Evolutionary conservation across 2,329 filamentous ascomycete species (phyloP).

Genomic region (Apiospora aurea): DNA sequence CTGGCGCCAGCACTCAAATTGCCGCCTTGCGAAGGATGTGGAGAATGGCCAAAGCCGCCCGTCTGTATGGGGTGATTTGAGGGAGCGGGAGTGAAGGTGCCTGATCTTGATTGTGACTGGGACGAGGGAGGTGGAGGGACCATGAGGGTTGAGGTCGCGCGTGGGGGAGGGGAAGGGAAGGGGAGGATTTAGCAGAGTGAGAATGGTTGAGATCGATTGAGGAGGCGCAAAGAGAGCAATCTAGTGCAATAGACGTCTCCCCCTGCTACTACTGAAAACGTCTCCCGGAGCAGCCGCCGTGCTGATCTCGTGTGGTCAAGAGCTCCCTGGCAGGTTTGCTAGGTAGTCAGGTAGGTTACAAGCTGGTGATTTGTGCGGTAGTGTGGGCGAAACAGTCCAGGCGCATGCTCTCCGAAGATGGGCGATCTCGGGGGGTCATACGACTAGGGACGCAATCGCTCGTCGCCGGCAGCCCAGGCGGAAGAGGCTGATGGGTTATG

Average conservation of each 20-base stretch:
- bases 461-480: conserved; percentile 22
- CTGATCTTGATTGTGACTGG: conserved; percentile 61
- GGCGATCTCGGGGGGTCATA: conserved; percentile 26
- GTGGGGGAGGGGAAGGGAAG: conserved; percentile 30
- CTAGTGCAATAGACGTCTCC: neutral
- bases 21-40: conserved; percentile 63
- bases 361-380: neutral
- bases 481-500: conserved; percentile 4
- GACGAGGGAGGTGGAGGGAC: conserved; percentile 42
- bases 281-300: conserved; percentile 21
- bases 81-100: conserved; percentile 70
- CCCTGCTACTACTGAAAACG: neutral
- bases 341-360: neutral
- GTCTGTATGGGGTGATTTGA: conserved; percentile 59
- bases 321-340: conserved; percentile 6
- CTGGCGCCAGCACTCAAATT: conserved; percentile 66
- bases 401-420: conserved; percentile 28
- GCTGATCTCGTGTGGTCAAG: neutral
- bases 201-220: conserved; percentile 20
- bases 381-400: conserved; percentile 17
- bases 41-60: conserved; percentile 57
- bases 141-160: conserved; percentile 41
- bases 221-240: conserved; percentile 6
- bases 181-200: conserved; percentile 24
- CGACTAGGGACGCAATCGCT: conserved; percentile 23